phyloP scores from a whole-genome alignment of 305 asterid species.

The Caryopteris hybrid region DNA sequence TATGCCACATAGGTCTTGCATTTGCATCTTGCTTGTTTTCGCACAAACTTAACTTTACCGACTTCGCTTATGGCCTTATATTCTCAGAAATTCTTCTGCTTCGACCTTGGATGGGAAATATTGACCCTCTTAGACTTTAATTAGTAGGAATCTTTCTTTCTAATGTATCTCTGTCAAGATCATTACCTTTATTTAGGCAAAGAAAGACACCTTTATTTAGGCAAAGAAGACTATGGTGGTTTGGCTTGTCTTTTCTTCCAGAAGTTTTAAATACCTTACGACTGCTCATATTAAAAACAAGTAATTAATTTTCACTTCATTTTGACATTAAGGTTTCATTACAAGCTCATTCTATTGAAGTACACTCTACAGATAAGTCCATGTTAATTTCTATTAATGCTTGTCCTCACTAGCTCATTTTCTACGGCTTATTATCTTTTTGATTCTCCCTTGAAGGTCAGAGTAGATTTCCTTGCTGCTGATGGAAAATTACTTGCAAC shows the following conservation, averaged over 20 bases:
- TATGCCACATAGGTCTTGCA: not conserved
- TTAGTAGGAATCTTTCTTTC: not conserved
- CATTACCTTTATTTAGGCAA: too few relatives aligned
- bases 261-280: not conserved
- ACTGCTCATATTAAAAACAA: too few relatives aligned
- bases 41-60: too few relatives aligned
- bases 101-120: not conserved
- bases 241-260: not conserved
- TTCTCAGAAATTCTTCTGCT: too few relatives aligned
- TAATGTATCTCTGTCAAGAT: too few relatives aligned
- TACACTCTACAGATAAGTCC: not conserved
- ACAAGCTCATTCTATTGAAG: not conserved
- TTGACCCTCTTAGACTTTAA: not conserved
- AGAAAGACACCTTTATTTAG: too few relatives aligned
- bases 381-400: not conserved
- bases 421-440: not conserved
- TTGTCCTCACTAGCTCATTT: not conserved
- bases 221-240: not conserved
- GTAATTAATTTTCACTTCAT: not conserved
- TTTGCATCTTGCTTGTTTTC: not conserved
- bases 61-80: too few relatives aligned
- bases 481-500: constrained; percentile 59
- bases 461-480: constrained; percentile 64
- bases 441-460: constrained; percentile 44
- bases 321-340: not conserved